Percentiles rank a stretch among this genome's conserved stretches.
These are phyloP conservation scores for Pythium sp. DNA, from an alignment of 352 stramenopile species.

Conservation along the genomic window DNA sequence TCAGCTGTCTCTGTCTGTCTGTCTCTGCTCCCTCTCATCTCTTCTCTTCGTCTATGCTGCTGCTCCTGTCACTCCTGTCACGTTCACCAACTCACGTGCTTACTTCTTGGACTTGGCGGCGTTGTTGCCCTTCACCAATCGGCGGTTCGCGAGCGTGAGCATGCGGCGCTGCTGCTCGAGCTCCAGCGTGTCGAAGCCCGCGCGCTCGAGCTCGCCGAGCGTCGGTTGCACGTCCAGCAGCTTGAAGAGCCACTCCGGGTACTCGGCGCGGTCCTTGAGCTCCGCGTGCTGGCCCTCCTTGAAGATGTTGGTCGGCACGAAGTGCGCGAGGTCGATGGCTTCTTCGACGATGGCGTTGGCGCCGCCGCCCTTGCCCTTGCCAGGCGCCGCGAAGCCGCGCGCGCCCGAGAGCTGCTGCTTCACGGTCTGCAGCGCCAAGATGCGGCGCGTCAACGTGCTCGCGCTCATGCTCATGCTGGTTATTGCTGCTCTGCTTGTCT, in stretches of 20 bases:
- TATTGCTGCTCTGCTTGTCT: not conserved
- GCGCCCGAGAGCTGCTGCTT: constrained; percentile 30
- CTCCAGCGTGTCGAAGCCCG: constrained; percentile 75
- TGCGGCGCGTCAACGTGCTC: constrained; percentile 44
- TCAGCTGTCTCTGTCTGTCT: not conserved
- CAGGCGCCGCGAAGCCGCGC: constrained; percentile 56
- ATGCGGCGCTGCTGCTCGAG: constrained; percentile 78
- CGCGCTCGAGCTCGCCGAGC: constrained; percentile 73
- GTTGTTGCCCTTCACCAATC: constrained; percentile 72
- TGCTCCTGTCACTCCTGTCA: not conserved
- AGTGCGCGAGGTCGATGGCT: constrained; percentile 68
- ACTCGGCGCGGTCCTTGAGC: constrained; percentile 77
- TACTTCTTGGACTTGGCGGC: constrained; percentile 87
- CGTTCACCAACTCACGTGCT: constrained; percentile 9
- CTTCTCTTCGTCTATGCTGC: not conserved
- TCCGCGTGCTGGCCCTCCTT: constrained; percentile 82
- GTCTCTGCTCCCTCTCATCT: not conserved
- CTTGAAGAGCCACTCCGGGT: constrained; percentile 83
- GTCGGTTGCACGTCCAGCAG: constrained; percentile 72
- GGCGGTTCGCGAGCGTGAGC: constrained; percentile 72
- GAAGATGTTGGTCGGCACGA: constrained; percentile 83
- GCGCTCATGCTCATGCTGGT: constrained; percentile 21
- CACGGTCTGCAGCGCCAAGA: constrained; percentile 26
- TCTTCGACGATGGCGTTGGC: constrained; percentile 55
- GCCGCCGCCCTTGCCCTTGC: constrained; percentile 62